Conservation (phyloP, 305 asterid species). For the Fraxinus sp. region DNA sequence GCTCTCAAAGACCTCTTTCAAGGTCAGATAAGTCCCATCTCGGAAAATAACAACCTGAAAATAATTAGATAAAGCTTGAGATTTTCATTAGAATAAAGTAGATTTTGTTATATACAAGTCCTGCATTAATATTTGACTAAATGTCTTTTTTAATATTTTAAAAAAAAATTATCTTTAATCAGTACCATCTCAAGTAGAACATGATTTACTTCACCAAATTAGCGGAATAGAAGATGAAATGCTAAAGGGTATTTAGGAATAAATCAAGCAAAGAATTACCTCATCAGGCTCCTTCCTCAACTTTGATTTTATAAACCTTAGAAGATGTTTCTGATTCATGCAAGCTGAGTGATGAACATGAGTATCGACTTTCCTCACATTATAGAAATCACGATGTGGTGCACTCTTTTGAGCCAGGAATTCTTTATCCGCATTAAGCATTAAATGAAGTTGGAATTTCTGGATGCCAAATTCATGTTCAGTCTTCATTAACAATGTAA, state of each 20-base stretch:
- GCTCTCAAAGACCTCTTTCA: slow-evolving; percentile 98
- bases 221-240: slow-evolving; percentile 10
- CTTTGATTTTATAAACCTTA: slow-evolving; percentile 92
- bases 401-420: slow-evolving; percentile 99
- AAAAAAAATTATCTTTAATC: not conserved
- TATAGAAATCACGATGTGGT: slow-evolving; percentile 97
- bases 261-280: slow-evolving; percentile 44
- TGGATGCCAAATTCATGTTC: slow-evolving; percentile 31
- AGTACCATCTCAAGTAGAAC: slow-evolving; percentile 4
- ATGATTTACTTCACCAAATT: not conserved
- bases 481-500: slow-evolving; percentile 17
- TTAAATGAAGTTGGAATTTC: slow-evolving; percentile 98
- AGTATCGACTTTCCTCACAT: slow-evolving; percentile 95
- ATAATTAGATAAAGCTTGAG: slow-evolving; percentile 25
- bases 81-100: slow-evolving; percentile 6
- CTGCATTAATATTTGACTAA: not conserved
- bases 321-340: slow-evolving; percentile 97
- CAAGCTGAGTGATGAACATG: slow-evolving; percentile 99
- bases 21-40: slow-evolving; percentile 92
- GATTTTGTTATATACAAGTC: slow-evolving; percentile 5
- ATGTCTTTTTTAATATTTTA: not conserved
- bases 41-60: slow-evolving; percentile 86
- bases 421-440: slow-evolving; percentile 98
- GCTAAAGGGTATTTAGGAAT: not conserved
- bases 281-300: slow-evolving; percentile 98